A percentile compares a stretch with the other conserved stretches of the same genome.
phyloP scores from a whole-genome alignment of 1,284 basidiomycete genomes.

The Schizopora paradoxa region DNA sequence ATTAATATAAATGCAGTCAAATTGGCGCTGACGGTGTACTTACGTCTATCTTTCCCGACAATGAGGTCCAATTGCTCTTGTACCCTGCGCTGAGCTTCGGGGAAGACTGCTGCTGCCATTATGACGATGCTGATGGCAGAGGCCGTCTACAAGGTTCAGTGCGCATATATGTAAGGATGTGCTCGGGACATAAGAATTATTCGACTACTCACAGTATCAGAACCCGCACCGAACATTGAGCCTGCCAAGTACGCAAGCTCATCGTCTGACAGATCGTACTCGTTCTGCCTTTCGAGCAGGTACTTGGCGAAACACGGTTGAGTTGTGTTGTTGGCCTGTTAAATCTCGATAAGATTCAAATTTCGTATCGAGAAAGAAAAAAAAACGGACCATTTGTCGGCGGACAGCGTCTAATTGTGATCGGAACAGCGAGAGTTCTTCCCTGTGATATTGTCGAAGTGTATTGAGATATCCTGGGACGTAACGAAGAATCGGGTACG shows the following conservation, averaged over 20 bases:
- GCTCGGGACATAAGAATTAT: constrained; percentile 15
- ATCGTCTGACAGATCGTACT: constrained; percentile 24
- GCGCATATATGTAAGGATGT: not conserved
- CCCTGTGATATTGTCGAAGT: constrained; percentile 45
- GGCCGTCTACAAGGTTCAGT: constrained; percentile 42
- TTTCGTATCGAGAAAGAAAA: not conserved
- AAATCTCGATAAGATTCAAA: too few relatives aligned
- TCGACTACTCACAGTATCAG: constrained; percentile 23
- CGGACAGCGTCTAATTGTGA: constrained; percentile 43
- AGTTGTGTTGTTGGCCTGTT: constrained; percentile 11
- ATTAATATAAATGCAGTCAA: too few relatives aligned
- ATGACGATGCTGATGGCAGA: constrained; percentile 50
- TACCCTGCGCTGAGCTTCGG: constrained; percentile 47
- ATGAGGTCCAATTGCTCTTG: constrained; percentile 58
- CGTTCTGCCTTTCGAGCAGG: constrained; percentile 25
- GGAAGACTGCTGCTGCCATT: constrained; percentile 60
- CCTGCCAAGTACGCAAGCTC: constrained; percentile 28
- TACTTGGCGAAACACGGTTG: constrained; percentile 26
- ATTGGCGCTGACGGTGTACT: too few relatives aligned
- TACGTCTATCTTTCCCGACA: constrained; percentile 48
- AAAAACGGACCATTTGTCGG: constrained; percentile 37
- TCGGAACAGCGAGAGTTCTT: constrained; percentile 53
- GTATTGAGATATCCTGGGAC: constrained; percentile 54
- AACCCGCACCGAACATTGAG: constrained; percentile 31
- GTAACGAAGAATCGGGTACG: constrained; percentile 48